Percentiles rank a stretch among this genome's conserved stretches.
These are phyloP conservation scores for Capsicum pubescens DNA, from an alignment of 257 asterid genomes.

Conservation along the genomic window DNA sequence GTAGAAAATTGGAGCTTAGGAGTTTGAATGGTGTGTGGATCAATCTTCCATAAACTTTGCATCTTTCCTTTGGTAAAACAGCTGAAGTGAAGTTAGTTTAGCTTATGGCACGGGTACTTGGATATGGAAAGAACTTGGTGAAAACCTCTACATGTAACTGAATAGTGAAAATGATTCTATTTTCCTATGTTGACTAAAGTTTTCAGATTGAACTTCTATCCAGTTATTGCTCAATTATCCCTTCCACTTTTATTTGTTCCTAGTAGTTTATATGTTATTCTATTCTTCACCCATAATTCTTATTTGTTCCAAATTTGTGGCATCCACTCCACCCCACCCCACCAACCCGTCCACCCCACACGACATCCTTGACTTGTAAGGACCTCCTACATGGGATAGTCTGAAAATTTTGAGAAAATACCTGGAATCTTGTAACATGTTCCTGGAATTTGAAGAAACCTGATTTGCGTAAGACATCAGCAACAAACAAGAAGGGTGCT, in stretches of 20 bases:
- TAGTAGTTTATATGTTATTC: background rate
- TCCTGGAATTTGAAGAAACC: background rate
- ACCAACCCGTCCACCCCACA: background rate
- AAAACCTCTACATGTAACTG: background rate
- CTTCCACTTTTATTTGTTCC: background rate
- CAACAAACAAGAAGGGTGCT: background rate
- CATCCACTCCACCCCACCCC: background rate
- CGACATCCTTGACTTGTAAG: background rate
- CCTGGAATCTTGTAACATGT: conserved; percentile 4
- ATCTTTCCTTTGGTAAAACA: background rate
- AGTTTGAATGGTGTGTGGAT: background rate
- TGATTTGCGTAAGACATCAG: background rate
- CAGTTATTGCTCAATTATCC: background rate
- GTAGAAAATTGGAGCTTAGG: background rate
- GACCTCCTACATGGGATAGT: background rate
- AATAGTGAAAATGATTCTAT: background rate
- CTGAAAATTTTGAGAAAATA: background rate
- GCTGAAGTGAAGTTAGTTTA: conserved; percentile 15
- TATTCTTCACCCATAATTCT: background rate
- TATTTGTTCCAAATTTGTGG: conserved; percentile 4
- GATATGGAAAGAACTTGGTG: background rate
- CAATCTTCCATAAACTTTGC: background rate
- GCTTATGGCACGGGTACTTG: background rate
- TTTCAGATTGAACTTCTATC: background rate
- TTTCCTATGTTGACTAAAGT: background rate